These are phyloP conservation scores for Phytopythium montanum DNA, from an alignment of 352 stramenopile species.

Conservation along the genomic window DNA sequence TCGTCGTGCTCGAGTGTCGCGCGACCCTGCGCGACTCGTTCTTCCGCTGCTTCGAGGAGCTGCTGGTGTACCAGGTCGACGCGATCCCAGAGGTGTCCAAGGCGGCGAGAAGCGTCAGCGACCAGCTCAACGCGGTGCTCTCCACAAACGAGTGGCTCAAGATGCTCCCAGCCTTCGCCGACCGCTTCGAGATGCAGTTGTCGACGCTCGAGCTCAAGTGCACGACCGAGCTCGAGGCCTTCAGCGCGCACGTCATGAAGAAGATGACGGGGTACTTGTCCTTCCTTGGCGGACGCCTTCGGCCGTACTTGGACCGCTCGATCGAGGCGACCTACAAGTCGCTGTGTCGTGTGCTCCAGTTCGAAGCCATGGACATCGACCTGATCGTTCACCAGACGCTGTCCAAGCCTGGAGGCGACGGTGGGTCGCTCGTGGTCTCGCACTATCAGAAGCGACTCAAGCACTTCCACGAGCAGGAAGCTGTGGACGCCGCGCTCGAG, in stretches of 20 bases:
- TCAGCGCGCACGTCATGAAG: constrained; percentile 51
- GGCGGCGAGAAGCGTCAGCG: constrained; percentile 18
- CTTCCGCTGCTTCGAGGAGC: constrained; percentile 75
- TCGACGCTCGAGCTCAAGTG: constrained; percentile 62
- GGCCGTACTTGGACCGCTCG: constrained; percentile 41
- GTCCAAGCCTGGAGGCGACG: constrained; percentile 1
- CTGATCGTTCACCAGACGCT: constrained; percentile 58
- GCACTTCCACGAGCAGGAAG: constrained; percentile 70
- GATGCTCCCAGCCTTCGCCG: constrained; percentile 52
- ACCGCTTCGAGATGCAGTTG: constrained; percentile 72
- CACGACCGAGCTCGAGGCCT: constrained; percentile 55
- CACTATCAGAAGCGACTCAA: constrained; percentile 80
- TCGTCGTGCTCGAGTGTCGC: constrained; percentile 52
- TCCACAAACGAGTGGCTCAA: constrained; percentile 49
- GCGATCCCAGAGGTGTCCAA: constrained; percentile 29
- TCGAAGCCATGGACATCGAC: constrained; percentile 72
- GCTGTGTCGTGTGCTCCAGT: constrained; percentile 44
- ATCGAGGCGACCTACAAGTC: constrained; percentile 46
- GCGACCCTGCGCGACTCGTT: constrained; percentile 48
- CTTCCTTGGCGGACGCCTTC: constrained; percentile 39
- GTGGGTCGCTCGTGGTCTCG: constrained; percentile 33
- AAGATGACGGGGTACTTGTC: constrained; percentile 67
- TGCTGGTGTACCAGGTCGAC: constrained; percentile 65
- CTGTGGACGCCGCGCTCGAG: constrained; percentile 35
- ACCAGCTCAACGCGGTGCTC: constrained; percentile 14